A percentile compares a stretch with the other conserved stretches of the same genome.
Evolutionary conservation across 2,329 filamentous ascomycete genomes (phyloP).

Genomic region (Beauveria varroae): DNA sequence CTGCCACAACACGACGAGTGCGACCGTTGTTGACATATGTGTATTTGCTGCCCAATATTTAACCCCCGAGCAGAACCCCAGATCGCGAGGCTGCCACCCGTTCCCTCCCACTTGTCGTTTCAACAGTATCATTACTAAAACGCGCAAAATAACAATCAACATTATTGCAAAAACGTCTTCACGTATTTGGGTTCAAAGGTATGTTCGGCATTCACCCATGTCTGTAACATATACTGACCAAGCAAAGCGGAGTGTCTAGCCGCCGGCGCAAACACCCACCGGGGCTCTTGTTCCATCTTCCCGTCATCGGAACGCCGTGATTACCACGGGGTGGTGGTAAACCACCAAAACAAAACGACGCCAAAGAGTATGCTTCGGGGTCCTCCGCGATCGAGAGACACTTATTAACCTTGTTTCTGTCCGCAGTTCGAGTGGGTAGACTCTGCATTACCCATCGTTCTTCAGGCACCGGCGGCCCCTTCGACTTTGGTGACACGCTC

Average conservation of each 20-base stretch:
- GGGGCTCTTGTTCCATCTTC: constrained; percentile 8
- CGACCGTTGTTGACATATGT: constrained; percentile 9
- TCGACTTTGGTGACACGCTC: neutral
- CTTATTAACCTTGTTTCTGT: constrained; percentile 1
- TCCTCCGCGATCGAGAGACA: neutral
- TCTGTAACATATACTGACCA: neutral
- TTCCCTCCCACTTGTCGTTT: neutral
- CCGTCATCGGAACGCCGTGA: constrained; percentile 7
- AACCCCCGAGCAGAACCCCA: constrained; percentile 9
- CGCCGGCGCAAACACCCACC: constrained; percentile 1
- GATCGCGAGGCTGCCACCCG: constrained; percentile 1
- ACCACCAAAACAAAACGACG: neutral
- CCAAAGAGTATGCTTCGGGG: neutral
- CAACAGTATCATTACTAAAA: neutral
- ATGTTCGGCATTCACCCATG: neutral
- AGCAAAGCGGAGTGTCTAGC: constrained; percentile 1
- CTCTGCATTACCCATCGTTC: neutral
- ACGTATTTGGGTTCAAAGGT: neutral
- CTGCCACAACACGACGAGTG: constrained; percentile 8
- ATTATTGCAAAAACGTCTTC: neutral
- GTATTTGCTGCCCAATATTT: constrained; percentile 11
- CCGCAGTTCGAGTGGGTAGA: neutral
- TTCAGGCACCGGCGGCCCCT: neutral
- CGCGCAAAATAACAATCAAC: neutral
- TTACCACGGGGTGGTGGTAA: constrained; percentile 2